Evolutionary conservation across 306 rosid genomes (phyloP), one percentile per base, ranked within the genome.

Genomic region (Calophaca sinica): DNA sequence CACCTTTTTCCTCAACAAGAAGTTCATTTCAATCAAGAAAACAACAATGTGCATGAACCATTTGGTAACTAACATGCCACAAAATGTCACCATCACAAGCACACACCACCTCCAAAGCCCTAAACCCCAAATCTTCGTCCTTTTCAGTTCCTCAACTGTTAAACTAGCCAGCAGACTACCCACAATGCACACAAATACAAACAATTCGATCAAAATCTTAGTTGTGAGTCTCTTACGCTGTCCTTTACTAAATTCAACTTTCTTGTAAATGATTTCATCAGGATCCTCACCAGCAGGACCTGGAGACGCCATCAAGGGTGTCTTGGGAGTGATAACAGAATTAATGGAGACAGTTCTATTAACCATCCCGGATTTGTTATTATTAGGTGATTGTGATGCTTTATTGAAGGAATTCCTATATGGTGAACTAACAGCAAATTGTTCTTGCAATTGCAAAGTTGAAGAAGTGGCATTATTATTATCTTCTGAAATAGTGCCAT

Each of bases 71-170:
- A 90, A 62, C 91, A 88, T 61, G 48, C 99, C 99, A 77, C 87
- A 92, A 79, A 92, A 87, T 59, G 77, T 88, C 71, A 87, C 98
- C 86, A 86, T 73, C 64, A 88, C 76, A 77, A 92, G 88, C 62
- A 89, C 88, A 78, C 87, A 84, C 98, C 97, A 94, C 80, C 89
- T 91, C 98, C 98, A 94, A 52, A 90, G 26, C 79, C 70, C 86
- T 76, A 90, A 68, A 6, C 87, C 88, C 96, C 97, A 88, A 71
- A 86, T 62, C 60, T 3, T 54, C 0, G 4, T 5, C 7, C 42
- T 68, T 77, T 49, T 53, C 58, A 88, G 59, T 35, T 67, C 78
- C 13, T 73, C 63, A 44, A 87, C 77, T 1, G 88, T 85, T 44
- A 90, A 80, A 73, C 92, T 87, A 74, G 88, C 89, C 31, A 89